phyloP scores from a whole-genome alignment of 768 basidiomycete genomes.

The Phallus indusiatus region DNA sequence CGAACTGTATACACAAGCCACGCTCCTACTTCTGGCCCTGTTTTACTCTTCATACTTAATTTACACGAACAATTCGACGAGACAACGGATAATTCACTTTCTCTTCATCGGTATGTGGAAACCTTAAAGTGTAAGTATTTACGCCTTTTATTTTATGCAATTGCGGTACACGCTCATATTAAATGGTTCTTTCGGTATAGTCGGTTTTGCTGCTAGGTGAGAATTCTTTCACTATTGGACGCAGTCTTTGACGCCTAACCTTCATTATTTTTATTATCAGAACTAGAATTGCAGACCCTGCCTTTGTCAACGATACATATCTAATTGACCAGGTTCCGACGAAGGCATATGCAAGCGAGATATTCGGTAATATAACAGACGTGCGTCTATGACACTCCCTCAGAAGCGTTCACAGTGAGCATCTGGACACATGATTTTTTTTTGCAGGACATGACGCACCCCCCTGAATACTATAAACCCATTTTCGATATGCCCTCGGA shows the following conservation, averaged over 20 bases:
- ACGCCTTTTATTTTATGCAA: constrained; percentile 4
- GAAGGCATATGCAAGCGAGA: constrained; percentile 53
- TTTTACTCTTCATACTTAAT: constrained; percentile 89
- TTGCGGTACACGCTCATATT: constrained; percentile 5
- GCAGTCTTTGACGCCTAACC: not conserved
- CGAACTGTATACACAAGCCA: constrained; percentile 76
- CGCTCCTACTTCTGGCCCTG: constrained; percentile 82
- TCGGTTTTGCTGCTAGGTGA: constrained; percentile 57
- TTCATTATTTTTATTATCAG: constrained; percentile 26
- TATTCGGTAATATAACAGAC: constrained; percentile 71
- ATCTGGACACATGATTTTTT: not conserved
- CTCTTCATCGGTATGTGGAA: constrained; percentile 76
- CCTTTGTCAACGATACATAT: constrained; percentile 45
- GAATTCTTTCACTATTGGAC: constrained; percentile 7
- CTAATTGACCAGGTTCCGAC: constrained; percentile 57
- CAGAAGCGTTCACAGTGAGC: not conserved
- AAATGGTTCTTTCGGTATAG: constrained; percentile 22
- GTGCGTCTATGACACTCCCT: constrained; percentile 28
- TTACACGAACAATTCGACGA: constrained; percentile 66
- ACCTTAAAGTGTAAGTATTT: constrained; percentile 72
- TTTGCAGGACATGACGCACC: constrained; percentile 79
- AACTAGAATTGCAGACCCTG: constrained; percentile 75
- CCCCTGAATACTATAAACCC: constrained; percentile 75
- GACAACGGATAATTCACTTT: constrained; percentile 47
- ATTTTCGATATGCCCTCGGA: constrained; percentile 68